Percentiles rank a stretch among this genome's conserved stretches.
Conservation (phyloP, 2,329 filamentous ascomycete species). For the Aureobasidium sp. region DNA sequence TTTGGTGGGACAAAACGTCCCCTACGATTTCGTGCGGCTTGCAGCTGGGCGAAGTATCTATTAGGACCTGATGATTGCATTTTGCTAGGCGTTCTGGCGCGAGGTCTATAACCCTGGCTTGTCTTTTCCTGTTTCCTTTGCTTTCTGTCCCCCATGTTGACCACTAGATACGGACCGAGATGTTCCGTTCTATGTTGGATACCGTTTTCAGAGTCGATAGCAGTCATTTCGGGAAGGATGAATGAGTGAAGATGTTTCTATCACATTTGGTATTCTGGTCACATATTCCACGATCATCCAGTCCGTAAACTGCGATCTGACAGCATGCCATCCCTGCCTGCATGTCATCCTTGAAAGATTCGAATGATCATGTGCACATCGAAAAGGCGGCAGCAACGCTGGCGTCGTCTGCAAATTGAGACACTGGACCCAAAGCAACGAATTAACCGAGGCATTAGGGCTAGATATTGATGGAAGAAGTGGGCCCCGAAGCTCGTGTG, state of each 20-base stretch:
- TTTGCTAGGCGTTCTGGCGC: constrained; percentile 1
- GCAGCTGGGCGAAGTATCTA: constrained; percentile 52
- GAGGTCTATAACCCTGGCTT: neutral
- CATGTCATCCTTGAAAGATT: neutral
- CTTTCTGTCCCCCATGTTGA: neutral
- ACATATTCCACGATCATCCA: neutral
- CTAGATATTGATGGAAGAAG: neutral
- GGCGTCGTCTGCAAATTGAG: neutral
- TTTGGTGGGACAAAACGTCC: constrained; percentile 77
- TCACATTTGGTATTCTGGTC: neutral
- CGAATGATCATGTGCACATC: neutral
- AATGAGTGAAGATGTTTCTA: neutral
- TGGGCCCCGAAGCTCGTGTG: constrained; percentile 1
- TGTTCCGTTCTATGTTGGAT: neutral
- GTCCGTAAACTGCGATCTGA: no score
- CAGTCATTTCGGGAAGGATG: neutral
- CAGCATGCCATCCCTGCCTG: neutral
- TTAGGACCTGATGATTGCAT: constrained; percentile 9
- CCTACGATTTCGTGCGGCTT: constrained; percentile 76
- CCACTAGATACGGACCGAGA: neutral
- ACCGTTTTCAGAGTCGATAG: neutral
- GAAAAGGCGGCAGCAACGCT: neutral
- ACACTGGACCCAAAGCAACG: constrained; percentile 1
- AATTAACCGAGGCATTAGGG: constrained; percentile 3
- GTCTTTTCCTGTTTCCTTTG: neutral